phyloP scores from a whole-genome alignment of 495 filamentous ascomycete species.

The Aspergillus sparsus region DNA sequence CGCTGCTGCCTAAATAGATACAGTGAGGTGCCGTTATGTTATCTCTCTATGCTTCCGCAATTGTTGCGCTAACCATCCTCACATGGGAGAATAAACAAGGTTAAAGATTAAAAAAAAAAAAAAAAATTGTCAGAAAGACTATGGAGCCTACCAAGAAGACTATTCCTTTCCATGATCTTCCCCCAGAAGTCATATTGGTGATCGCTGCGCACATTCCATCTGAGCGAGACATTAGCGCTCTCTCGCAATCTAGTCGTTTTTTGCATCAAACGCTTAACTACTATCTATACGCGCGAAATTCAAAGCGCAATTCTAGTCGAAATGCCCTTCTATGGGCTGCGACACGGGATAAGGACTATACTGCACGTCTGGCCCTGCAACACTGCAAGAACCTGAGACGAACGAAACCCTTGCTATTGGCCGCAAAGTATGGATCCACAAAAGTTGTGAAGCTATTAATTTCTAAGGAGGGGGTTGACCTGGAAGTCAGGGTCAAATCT shows the following conservation, averaged over 20 bases:
- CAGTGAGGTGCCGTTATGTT: too few relatives aligned
- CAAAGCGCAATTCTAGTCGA: not conserved
- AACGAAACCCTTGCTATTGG: not conserved
- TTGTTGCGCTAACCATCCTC: too few relatives aligned
- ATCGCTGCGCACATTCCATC: not conserved
- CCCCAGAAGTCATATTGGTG: not conserved
- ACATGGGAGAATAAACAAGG: too few relatives aligned
- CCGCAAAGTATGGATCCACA: not conserved
- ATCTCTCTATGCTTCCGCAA: too few relatives aligned
- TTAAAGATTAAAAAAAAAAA: too few relatives aligned
- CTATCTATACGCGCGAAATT: not conserved
- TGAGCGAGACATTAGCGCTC: not conserved
- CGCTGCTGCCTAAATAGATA: too few relatives aligned
- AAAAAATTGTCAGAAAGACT: too few relatives aligned
- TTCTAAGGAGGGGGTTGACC: not conserved
- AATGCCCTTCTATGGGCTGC: not conserved
- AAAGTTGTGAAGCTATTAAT: not conserved
- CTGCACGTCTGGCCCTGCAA: not conserved
- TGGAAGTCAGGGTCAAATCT: not conserved
- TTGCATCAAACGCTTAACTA: not conserved
- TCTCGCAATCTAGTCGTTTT: not conserved
- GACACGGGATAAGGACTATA: not conserved
- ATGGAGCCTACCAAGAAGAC: too few relatives aligned
- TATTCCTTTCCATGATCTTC: not conserved
- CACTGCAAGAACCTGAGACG: not conserved